Base-by-base conservation (phyloP, 768 basidiomycete genomes). In the Suillus clintonianus region DNA sequence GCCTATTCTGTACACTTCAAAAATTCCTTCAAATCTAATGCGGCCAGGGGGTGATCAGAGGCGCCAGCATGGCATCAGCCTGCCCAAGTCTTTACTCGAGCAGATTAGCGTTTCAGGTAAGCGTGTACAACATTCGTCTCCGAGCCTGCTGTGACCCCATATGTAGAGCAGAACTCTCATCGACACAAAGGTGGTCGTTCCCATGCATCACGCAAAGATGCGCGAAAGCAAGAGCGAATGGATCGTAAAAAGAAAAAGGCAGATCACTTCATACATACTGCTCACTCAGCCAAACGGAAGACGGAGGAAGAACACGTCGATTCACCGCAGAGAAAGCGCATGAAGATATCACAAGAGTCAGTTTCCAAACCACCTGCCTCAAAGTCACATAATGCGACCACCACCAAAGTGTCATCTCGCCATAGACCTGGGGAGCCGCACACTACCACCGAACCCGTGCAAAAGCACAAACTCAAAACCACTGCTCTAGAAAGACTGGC, bases 241-340 rank as follows among this genome's bases (percentile, higher is more conserved):
- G 80, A 79, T 51, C 80, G 80, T 58, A 94, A 91, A 72, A 81
- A 85, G 69, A 83, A 85, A 51, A 91, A 85, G 69, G 87, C 89
- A 0, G 78, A 82, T 43, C 85, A 83, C 70, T 89, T 89, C 73
- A 79, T 37, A 19, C 37, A 57, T 7, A 58, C 42, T 17, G 65
- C 65, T 37, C 63, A 65, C 47, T 43, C 30, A 45, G 70, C 80
- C 61, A 83, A 86, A 59, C 74, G 72, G 43, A 76, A 71, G 22
- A 79, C 80, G 4, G 81, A 83, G 39, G 71, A 71, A 8, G 82
- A 83, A n/a, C 81, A 80, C 67, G 65, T 66, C 14, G 82, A 84
- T 6, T 82, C 77, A 3, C 83, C 85, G 9, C 74, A 78, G 15
- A 1, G 64, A 9, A 75, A 76, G 56, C 69, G 70, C 34, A 76